These are phyloP conservation scores for Tulasnella calospora DNA, from an alignment of 768 basidiomycete genomes.

Conservation along the genomic window DNA sequence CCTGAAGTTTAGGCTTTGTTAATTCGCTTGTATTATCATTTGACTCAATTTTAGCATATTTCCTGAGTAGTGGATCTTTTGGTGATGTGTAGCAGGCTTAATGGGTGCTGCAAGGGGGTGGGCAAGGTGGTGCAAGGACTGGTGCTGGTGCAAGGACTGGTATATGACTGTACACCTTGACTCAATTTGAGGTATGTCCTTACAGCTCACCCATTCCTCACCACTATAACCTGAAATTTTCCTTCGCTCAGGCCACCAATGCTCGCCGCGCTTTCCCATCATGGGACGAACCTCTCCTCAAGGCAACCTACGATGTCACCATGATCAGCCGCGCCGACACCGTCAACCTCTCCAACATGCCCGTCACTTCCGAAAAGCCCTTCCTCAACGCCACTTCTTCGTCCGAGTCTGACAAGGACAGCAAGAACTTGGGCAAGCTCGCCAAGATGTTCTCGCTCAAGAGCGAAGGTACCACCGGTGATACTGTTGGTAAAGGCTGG, in stretches of 20 bases:
- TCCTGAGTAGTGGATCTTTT: no score
- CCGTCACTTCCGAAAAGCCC: constrained; percentile 55
- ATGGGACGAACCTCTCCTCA: neutral
- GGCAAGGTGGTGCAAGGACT: no score
- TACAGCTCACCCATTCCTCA: neutral
- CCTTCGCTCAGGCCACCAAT: constrained; percentile 59
- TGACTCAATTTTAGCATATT: no score
- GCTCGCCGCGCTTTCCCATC: constrained; percentile 54
- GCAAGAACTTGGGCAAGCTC: constrained; percentile 38
- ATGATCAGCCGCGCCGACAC: no score
- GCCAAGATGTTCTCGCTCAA: constrained; percentile 44
- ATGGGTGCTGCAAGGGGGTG: no score
- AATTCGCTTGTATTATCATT: no score
- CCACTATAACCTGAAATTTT: neutral
- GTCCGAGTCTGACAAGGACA: constrained; percentile 34
- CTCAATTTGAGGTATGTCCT: constrained; percentile 60
- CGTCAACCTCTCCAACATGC: constrained; percentile 74
- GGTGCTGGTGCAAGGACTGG: no score
- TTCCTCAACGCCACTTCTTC: constrained; percentile 37
- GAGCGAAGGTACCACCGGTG: constrained; percentile 36
- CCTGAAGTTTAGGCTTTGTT: no score
- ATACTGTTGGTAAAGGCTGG: constrained; percentile 47
- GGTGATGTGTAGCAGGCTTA: no score
- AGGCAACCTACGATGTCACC: no score
- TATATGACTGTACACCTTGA: no score